Conservation (phyloP, 164 flowering plant species). For the Annona cherimola region DNA sequence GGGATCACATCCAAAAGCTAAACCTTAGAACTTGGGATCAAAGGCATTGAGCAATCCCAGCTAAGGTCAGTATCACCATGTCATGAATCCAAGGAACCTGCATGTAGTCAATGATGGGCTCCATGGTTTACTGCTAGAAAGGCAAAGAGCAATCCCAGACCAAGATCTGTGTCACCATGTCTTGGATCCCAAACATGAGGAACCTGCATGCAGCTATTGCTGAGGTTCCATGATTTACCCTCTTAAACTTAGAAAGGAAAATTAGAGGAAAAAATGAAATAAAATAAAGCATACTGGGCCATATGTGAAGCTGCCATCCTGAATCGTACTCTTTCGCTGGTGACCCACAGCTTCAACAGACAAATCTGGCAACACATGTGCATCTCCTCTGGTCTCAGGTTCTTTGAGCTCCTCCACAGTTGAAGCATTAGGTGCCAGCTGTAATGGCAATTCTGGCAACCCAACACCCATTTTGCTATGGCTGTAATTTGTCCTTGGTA, state of each 20-base stretch:
- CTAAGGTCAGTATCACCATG: background rate
- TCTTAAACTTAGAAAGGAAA: background rate
- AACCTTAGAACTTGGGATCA: background rate
- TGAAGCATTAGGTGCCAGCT: constrained; percentile 33
- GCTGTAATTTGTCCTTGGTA: constrained; percentile 32
- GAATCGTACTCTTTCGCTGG: constrained; percentile 24
- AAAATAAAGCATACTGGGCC: constrained; percentile 36
- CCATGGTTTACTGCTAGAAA: background rate
- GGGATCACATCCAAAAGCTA: background rate
- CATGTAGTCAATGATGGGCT: background rate
- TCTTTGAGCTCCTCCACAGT: constrained; percentile 28
- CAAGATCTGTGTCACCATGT: background rate
- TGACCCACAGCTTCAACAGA: constrained; percentile 31
- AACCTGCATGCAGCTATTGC: background rate
- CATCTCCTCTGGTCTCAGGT: constrained; percentile 31
- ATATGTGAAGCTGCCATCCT: constrained; percentile 35
- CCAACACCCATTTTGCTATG: constrained; percentile 35
- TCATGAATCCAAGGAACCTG: background rate
- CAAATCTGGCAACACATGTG: constrained; percentile 24
- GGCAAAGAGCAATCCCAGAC: background rate
- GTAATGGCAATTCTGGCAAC: constrained; percentile 62
- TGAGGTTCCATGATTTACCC: background rate
- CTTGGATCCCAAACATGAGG: background rate
- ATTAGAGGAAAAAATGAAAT: background rate
- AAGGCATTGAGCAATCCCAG: background rate